Conservation (phyloP, 495 filamentous ascomycete species). For the Podospora comata region DNA sequence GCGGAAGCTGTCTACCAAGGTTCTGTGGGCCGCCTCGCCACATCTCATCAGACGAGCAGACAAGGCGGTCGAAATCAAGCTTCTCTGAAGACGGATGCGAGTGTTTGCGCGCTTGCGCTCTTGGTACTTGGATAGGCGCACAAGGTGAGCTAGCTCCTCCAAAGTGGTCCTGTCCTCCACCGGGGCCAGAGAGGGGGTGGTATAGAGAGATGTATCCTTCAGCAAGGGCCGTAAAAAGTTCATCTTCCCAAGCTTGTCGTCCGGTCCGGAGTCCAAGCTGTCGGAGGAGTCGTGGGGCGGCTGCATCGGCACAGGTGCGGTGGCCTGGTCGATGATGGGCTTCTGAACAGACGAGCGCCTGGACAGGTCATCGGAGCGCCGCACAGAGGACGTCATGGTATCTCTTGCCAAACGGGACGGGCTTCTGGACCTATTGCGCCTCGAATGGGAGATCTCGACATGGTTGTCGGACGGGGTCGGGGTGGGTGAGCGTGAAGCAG, state of each 20-base stretch:
- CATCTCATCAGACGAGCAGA: slow-evolving; percentile 76
- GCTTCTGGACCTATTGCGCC: slow-evolving; percentile 43
- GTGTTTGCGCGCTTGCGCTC: slow-evolving; percentile 66
- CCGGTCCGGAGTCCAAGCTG: slow-evolving; percentile 24
- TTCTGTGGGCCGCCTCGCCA: slow-evolving; percentile 73
- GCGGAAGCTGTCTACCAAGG: slow-evolving; percentile 82
- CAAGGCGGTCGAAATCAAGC: slow-evolving; percentile 68
- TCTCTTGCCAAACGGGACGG: slow-evolving; percentile 38
- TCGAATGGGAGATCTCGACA: slow-evolving; percentile 41
- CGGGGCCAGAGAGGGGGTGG: slow-evolving; percentile 45
- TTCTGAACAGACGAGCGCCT: slow-evolving; percentile 41
- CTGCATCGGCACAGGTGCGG: slow-evolving; percentile 27
- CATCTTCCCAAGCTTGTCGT: slow-evolving; percentile 30
- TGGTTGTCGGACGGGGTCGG: slow-evolving; percentile 44
- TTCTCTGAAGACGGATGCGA: slow-evolving; percentile 63
- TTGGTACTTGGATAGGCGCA: slow-evolving; percentile 68
- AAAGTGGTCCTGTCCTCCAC: slow-evolving; percentile 58
- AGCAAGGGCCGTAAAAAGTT: slow-evolving; percentile 44
- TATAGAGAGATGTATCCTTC: slow-evolving; percentile 51
- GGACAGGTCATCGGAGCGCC: slow-evolving; percentile 37
- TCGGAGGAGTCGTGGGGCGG: slow-evolving; percentile 29
- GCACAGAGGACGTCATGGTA: slow-evolving; percentile 30
- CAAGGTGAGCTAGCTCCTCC: slow-evolving; percentile 67
- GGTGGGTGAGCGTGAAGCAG: slow-evolving; percentile 41
- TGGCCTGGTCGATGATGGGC: slow-evolving; percentile 46